Evolutionary conservation across 345 rosid genomes (phyloP).

Genomic region (Euphorbia pulcherrima): DNA sequence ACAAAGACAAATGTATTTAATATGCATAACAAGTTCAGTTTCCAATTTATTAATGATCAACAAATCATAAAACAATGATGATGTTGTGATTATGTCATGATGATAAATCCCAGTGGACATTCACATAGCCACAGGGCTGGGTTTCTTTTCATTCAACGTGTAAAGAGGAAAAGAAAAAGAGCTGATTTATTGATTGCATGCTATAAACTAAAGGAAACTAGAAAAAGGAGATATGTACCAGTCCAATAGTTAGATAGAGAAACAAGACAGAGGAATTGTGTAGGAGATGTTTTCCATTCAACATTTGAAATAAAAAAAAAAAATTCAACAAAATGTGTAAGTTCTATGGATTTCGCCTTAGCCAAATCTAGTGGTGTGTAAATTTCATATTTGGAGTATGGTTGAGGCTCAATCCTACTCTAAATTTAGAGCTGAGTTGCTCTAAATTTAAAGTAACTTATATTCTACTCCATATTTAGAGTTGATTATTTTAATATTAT

Average conservation of each 20-base stretch:
- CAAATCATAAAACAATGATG: constrained; percentile 6
- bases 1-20: background rate
- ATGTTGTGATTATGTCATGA: constrained; percentile 34
- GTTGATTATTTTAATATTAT: too few relatives aligned
- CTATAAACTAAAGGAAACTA: too few relatives aligned
- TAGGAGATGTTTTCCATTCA: too few relatives aligned
- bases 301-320: background rate
- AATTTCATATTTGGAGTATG: too few relatives aligned
- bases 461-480: too few relatives aligned
- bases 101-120: constrained; percentile 12
- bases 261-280: constrained; percentile 3
- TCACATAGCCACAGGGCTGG: background rate
- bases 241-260: constrained; percentile 9
- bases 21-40: background rate
- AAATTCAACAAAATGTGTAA: too few relatives aligned
- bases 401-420: too few relatives aligned
- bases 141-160: constrained; percentile 11
- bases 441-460: too few relatives aligned
- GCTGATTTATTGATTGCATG: background rate
- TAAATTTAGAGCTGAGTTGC: too few relatives aligned
- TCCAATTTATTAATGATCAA: background rate
- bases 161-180: constrained; percentile 5
- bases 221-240: constrained; percentile 9
- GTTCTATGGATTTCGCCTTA: too few relatives aligned
- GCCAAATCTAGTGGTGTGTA: too few relatives aligned